These are phyloP conservation scores for Daldinia bambusicola DNA, from an alignment of 495 filamentous ascomycete species.

Conservation along the genomic window DNA sequence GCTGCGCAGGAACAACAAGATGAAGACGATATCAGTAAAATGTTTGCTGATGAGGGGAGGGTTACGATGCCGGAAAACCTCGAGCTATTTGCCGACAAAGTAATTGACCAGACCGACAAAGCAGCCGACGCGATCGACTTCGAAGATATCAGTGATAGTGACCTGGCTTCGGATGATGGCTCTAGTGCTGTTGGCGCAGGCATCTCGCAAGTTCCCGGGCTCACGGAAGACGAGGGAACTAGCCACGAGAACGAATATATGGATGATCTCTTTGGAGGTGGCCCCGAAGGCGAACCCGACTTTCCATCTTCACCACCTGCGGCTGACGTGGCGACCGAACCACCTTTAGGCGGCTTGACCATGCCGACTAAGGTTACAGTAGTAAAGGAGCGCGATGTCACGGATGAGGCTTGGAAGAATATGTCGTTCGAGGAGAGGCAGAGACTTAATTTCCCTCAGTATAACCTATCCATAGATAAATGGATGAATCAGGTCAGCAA, in stretches of 20 bases:
- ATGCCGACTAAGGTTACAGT: constrained; percentile 16
- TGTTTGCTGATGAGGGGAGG: constrained; percentile 34
- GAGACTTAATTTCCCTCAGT: constrained; percentile 44
- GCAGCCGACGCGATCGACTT: constrained; percentile 72
- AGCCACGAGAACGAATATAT: constrained; percentile 55
- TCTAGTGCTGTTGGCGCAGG: constrained; percentile 49
- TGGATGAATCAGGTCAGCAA: constrained; percentile 54
- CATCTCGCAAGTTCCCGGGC: constrained; percentile 55
- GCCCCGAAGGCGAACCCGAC: constrained; percentile 48
- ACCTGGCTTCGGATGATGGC: constrained; percentile 58
- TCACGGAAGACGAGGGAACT: constrained; percentile 60
- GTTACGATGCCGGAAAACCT: constrained; percentile 25
- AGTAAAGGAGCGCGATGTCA: constrained; percentile 31
- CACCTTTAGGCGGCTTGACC: constrained; percentile 11
- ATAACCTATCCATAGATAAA: constrained; percentile 40
- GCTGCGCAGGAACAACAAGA: constrained; percentile 45
- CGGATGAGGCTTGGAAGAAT: constrained; percentile 47
- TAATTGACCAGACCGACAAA: constrained; percentile 39
- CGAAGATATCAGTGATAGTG: constrained; percentile 79
- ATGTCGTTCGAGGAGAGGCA: constrained; percentile 61
- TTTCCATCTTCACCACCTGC: constrained; percentile 51
- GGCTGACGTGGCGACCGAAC: constrained; percentile 44
- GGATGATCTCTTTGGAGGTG: constrained; percentile 62
- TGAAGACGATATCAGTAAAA: constrained; percentile 40
- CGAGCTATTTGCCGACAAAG: constrained; percentile 23